Base-by-base conservation (phyloP, 2,329 filamentous ascomycete species). In the Colletotrichum siamense region DNA sequence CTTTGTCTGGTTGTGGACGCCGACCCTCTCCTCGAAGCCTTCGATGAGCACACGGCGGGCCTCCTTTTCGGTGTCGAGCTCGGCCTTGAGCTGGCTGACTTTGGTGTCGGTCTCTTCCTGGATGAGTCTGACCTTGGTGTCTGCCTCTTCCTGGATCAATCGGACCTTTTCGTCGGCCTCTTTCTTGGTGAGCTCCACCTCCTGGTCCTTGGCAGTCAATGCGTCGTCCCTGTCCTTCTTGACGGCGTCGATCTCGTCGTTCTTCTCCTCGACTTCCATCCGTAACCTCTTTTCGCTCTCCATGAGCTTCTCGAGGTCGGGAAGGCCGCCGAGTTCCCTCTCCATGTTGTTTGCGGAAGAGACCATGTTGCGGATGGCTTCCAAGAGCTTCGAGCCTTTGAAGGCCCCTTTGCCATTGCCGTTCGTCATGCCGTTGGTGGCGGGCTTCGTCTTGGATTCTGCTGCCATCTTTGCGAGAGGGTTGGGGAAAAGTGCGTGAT, bases 111-210 rank as follows among this genome's bases (percentile, higher is more conserved):
- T 80, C 18, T 69, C 68, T 64, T 88, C 88, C 69, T 87, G 87
- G 57, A 89, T 84, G 49, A 85, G 86, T 12, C 87, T 87, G 36
- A 87, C 87, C 62, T 88, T 87, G 61, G 88, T 86, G 13, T 77
- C 49, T 55, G 77, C 80, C n/a, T 69, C 68, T 66, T 88, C 88
- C 69, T 87, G 87, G 52, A 89, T 84, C 39, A 85, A 85, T 74
- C 87, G 84, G 6, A 90, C 83, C 78, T 88, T 85, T 71, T 77
- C 73, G 0, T 82, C 74, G 18, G 78, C 78, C 22, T 65, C 69
- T 66, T 87, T 85, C 73, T 84, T 87, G 49, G 88, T 87, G 67
- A 88, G 86, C 2, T 75, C 77, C 24, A 86, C 82, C 34, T 89
- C 87, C 77, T 86, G 85, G 83, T 87, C 87, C 85, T 89, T 87